These are phyloP conservation scores for Benincasa hispida DNA, from an alignment of 306 rosid genomes.

Conservation along the genomic window DNA sequence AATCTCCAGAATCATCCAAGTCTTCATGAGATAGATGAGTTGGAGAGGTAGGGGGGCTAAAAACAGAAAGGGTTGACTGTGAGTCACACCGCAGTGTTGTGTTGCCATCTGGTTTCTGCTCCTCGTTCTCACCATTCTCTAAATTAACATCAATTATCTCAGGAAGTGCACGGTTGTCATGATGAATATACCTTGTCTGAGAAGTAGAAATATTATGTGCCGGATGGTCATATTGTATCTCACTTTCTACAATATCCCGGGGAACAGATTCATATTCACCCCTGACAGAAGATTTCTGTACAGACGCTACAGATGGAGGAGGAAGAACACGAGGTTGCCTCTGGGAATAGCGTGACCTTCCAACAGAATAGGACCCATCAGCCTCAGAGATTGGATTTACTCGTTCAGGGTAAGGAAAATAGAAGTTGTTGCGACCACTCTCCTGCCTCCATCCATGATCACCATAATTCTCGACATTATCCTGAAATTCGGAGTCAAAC, in stretches of 20 bases:
- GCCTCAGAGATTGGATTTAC: conserved; percentile 49
- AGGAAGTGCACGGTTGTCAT: conserved; percentile 27
- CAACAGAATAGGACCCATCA: conserved; percentile 54
- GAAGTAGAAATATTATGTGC: conserved; percentile 31
- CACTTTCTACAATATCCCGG: conserved; percentile 46
- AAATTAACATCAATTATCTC: conserved; percentile 34
- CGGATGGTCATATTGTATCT: conserved; percentile 38
- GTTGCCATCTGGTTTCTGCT: conserved; percentile 30
- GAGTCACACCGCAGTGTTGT: conserved; percentile 62
- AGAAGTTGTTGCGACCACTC: conserved; percentile 35
- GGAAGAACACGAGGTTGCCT: conserved; percentile 97
- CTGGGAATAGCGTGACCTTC: conserved; percentile 64
- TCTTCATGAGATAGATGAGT: conserved; percentile 91
- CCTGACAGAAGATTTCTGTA: conserved; percentile 40
- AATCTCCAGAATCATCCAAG: conserved; percentile 65
- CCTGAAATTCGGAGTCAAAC: conserved; percentile 56
- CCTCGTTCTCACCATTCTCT: conserved; percentile 36
- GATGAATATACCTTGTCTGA: conserved; percentile 31
- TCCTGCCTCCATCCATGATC: conserved; percentile 62
- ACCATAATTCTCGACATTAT: conserved; percentile 53
- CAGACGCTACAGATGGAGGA: conserved; percentile 60
- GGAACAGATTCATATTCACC: conserved; percentile 41
- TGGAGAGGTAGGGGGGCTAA: conserved; percentile 89
- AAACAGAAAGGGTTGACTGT: conserved; percentile 92
- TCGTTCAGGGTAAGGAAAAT: conserved; percentile 51